Evolutionary conservation across 441 rosid genomes (phyloP).

Genomic region (Cnidoscolus chayamansa): DNA sequence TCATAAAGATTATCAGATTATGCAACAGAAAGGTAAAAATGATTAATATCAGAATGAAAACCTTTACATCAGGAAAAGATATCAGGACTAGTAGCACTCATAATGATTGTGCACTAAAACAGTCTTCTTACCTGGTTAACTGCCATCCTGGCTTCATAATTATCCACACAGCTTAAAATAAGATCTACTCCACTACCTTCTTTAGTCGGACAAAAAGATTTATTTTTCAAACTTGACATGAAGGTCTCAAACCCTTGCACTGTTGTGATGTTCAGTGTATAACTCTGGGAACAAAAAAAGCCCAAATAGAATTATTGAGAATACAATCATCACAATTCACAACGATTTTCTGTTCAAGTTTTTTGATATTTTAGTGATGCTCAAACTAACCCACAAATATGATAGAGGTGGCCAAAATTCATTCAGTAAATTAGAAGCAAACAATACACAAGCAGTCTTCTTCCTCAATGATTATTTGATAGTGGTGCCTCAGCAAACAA

Average conservation of each 20-base stretch:
- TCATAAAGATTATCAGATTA: background rate
- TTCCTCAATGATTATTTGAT: background rate
- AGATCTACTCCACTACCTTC: conserved; percentile 89
- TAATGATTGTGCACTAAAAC: conserved; percentile 1
- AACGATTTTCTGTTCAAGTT: background rate
- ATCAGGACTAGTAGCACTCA: background rate
- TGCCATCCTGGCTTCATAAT: conserved; percentile 98
- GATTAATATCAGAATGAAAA: background rate
- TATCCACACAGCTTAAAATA: conserved; percentile 95
- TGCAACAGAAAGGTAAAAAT: background rate
- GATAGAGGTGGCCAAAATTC: background rate
- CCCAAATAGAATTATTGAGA: conserved; percentile 15
- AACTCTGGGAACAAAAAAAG: conserved; percentile 51
- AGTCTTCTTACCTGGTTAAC: conserved; percentile 76
- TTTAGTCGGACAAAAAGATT: conserved; percentile 57
- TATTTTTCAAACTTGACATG: conserved; percentile 67
- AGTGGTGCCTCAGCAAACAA: background rate
- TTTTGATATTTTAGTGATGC: background rate
- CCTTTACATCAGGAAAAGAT: background rate
- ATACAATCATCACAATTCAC: conserved; percentile 5
- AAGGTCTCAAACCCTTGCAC: conserved; percentile 93
- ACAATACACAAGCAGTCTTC: background rate
- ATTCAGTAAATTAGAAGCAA: conserved; percentile 3
- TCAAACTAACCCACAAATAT: background rate
- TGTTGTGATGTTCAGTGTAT: conserved; percentile 84